phyloP scores from a whole-genome alignment of 305 asterid species.

The Galium porrigens region DNA sequence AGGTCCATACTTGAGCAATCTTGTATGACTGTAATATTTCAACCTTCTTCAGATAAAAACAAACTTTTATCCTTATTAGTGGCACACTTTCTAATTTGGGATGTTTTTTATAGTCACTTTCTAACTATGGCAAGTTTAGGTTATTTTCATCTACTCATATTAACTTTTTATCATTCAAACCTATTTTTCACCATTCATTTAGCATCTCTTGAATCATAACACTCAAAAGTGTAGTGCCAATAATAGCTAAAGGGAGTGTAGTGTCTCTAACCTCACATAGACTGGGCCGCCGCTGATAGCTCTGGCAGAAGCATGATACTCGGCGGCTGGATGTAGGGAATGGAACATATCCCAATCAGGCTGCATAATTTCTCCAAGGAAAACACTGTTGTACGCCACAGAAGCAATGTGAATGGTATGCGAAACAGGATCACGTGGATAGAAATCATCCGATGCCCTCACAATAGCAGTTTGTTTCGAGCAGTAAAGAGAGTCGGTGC shows the following conservation, averaged over 20 bases:
- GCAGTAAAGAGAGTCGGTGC: slow-evolving; percentile 72
- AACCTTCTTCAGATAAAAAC: background rate
- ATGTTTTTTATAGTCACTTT: no score
- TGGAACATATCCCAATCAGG: slow-evolving; percentile 99
- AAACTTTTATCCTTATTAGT: background rate
- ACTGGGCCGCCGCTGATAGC: slow-evolving; percentile 87
- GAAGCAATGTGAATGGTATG: slow-evolving; percentile 85
- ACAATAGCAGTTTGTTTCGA: slow-evolving; percentile 64
- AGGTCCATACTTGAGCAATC: no score
- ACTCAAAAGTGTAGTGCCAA: no score
- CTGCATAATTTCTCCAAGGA: slow-evolving; percentile 67
- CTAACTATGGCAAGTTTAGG: no score
- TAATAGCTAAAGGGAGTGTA: background rate
- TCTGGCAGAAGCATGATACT: slow-evolving; percentile 81
- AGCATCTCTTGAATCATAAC: no score
- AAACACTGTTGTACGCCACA: slow-evolving; percentile 67
- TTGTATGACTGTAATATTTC: background rate
- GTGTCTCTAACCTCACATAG: slow-evolving; percentile 51
- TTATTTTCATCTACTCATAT: no score
- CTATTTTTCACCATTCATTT: no score
- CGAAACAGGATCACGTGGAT: slow-evolving; percentile 55
- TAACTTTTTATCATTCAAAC: no score
- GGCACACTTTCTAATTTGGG: background rate
- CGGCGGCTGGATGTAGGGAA: slow-evolving; percentile 76
- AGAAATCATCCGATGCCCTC: slow-evolving; percentile 88